A percentile compares a stretch with the other conserved stretches of the same genome.
These are phyloP conservation scores for Helichrysum umbraculigerum DNA, from an alignment of 129 eudicot species.

Conservation along the genomic window DNA sequence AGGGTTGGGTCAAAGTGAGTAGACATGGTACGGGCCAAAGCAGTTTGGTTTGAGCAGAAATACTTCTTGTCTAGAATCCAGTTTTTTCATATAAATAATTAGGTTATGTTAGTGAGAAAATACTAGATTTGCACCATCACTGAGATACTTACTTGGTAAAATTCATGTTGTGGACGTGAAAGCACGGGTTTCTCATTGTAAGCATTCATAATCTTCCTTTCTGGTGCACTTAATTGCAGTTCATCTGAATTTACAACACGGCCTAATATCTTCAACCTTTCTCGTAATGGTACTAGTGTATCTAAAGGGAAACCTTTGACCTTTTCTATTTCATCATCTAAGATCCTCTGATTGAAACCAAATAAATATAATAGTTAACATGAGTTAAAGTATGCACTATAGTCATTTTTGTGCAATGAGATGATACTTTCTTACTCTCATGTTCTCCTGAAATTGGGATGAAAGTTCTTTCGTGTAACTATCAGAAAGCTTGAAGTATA, in stretches of 20 bases:
- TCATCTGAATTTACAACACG: slow-evolving; percentile 86
- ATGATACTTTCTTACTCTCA: slow-evolving; percentile 50
- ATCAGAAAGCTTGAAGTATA: slow-evolving; percentile 84
- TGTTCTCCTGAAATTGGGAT: slow-evolving; percentile 66
- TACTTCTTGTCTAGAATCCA: not conserved
- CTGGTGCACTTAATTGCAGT: slow-evolving; percentile 72
- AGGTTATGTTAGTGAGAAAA: not conserved
- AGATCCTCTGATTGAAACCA: slow-evolving; percentile 50
- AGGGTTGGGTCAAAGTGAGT: not conserved
- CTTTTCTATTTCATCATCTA: slow-evolving; percentile 79
- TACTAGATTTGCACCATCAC: not conserved
- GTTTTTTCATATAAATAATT: not conserved
- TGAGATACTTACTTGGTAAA: slow-evolving; percentile 51
- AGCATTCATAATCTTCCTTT: slow-evolving; percentile 67
- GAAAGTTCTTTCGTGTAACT: slow-evolving; percentile 71
- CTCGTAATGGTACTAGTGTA: slow-evolving; percentile 65
- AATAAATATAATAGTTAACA: not conserved
- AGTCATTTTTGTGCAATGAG: slow-evolving; percentile 13
- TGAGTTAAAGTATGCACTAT: not conserved
- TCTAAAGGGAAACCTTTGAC: slow-evolving; percentile 79
- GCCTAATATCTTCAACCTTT: slow-evolving; percentile 88
- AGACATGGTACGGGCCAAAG: not conserved
- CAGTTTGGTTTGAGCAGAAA: not conserved
- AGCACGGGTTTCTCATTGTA: slow-evolving; percentile 34
- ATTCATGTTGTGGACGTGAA: slow-evolving; percentile 31